Conservation (phyloP, 2,329 filamentous ascomycete species). For the Fulvia fulva region DNA sequence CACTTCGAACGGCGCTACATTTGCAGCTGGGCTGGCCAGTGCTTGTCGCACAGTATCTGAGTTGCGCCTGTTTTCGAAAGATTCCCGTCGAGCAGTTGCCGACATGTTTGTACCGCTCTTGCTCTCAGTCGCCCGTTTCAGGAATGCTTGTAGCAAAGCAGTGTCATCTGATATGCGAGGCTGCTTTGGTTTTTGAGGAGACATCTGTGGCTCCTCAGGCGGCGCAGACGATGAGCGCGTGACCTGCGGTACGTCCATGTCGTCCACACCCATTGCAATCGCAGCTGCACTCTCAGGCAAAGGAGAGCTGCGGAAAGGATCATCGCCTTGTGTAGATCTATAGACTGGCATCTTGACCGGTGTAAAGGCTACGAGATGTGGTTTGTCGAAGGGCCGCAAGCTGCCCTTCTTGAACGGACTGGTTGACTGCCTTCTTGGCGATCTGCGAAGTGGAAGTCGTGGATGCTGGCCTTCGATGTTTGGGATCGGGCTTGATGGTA, state of each 20-base stretch:
- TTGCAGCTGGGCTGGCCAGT: conserved; percentile 41
- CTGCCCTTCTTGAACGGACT: conserved; percentile 27
- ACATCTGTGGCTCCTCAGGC: conserved; percentile 30
- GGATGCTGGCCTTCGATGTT: conserved; percentile 18
- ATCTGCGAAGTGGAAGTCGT: conserved; percentile 22
- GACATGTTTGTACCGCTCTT: conserved; percentile 33
- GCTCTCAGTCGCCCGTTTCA: conserved; percentile 47
- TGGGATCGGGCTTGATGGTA: conserved; percentile 18
- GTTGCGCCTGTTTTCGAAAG: conserved; percentile 45
- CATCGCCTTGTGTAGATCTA: not conserved
- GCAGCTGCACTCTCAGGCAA: conserved; percentile 7
- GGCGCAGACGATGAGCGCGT: conserved; percentile 31
- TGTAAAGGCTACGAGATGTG: conserved; percentile 30
- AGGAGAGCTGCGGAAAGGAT: conserved; percentile 3
- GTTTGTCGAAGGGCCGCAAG: conserved; percentile 6
- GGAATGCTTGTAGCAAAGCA: conserved; percentile 47
- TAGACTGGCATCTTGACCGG: conserved; percentile 22
- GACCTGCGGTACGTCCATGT: conserved; percentile 5
- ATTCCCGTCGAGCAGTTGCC: conserved; percentile 36
- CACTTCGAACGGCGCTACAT: conserved; percentile 22
- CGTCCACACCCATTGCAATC: not conserved
- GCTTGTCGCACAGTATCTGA: conserved; percentile 46
- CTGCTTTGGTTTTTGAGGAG: conserved; percentile 21
- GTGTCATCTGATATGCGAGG: conserved; percentile 45
- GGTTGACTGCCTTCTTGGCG: conserved; percentile 28